Evolutionary conservation across 2,329 filamentous ascomycete species (phyloP).

Genomic region (Metarhizium robertsii): DNA sequence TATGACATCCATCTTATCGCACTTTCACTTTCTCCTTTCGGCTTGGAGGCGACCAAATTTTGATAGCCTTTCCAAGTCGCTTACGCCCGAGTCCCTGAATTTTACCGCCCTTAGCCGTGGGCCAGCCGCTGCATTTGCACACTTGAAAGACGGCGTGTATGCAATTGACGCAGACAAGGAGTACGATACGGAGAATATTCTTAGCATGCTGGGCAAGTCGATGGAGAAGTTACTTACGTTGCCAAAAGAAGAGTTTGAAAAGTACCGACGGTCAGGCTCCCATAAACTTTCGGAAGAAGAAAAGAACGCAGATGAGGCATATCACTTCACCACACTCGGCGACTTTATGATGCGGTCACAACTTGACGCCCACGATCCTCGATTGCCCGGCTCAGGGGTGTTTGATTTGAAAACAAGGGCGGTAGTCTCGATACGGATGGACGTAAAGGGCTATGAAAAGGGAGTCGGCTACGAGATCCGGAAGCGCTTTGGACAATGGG

Average conservation of each 20-base stretch:
- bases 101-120: constrained; percentile 66
- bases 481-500: constrained; percentile 63
- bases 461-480: constrained; percentile 84
- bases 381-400: constrained; percentile 83
- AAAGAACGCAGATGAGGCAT: constrained; percentile 64
- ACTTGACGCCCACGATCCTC: constrained; percentile 78
- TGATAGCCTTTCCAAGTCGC: constrained; percentile 55
- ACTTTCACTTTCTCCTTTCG: constrained; percentile 90
- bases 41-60: constrained; percentile 67
- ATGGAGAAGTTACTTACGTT: constrained; percentile 93
- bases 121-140: constrained; percentile 73
- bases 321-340: constrained; percentile 77
- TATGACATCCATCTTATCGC: constrained; percentile 78
- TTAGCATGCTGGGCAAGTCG: constrained; percentile 88
- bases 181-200: constrained; percentile 72
- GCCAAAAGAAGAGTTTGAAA: constrained; percentile 73
- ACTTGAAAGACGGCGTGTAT: constrained; percentile 76
- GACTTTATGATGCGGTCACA: constrained; percentile 94
- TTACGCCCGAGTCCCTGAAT: constrained; percentile 48
- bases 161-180: constrained; percentile 96
- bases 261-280: constrained; percentile 62
- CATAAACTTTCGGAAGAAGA: constrained; percentile 64
- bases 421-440: constrained; percentile 86
- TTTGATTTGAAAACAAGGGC: constrained; percentile 96
- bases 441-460: constrained; percentile 59